These are phyloP conservation scores for Cladophialophora chaetospira DNA, from an alignment of 2,329 filamentous ascomycete species.

Conservation along the genomic window DNA sequence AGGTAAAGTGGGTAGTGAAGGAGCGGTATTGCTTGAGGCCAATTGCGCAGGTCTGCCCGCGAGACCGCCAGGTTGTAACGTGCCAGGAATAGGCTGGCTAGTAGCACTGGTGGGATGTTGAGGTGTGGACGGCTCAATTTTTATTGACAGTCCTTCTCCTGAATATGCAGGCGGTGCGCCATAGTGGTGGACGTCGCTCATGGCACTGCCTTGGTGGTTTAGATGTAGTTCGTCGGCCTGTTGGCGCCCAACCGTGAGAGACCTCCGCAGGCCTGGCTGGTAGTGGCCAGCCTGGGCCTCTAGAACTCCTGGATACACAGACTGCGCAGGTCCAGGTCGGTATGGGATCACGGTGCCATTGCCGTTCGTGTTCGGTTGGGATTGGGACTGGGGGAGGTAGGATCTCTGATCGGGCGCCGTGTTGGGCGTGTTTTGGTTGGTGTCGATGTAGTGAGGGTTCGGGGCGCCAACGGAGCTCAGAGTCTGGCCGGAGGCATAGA, in stretches of 20 bases:
- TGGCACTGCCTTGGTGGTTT: constrained; percentile 43
- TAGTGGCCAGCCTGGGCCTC: constrained; percentile 23
- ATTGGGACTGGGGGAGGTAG: constrained; percentile 21
- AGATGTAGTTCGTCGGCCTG: constrained; percentile 60
- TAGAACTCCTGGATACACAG: constrained; percentile 14
- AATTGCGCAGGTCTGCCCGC: constrained; percentile 55
- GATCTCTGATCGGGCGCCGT: constrained; percentile 25
- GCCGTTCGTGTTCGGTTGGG: constrained; percentile 25
- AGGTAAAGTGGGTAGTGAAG: constrained; percentile 60
- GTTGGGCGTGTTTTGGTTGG: constrained; percentile 17
- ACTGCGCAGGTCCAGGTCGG: constrained; percentile 23
- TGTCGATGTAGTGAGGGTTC: constrained; percentile 39
- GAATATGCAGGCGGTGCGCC: constrained; percentile 52
- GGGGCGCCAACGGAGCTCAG: constrained; percentile 52
- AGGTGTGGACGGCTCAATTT: constrained; percentile 60
- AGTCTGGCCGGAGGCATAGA: constrained; percentile 50
- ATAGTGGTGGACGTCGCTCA: constrained; percentile 52
- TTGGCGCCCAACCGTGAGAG: constrained; percentile 46
- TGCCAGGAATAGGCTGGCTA: constrained; percentile 56
- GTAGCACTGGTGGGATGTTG: constrained; percentile 41
- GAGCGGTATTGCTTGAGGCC: constrained; percentile 57
- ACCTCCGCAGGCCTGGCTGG: constrained; percentile 39
- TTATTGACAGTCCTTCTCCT: constrained; percentile 57
- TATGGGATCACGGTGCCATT: constrained; percentile 30
- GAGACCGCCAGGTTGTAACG: constrained; percentile 58